Conservation (phyloP, 768 basidiomycete species). For the Kwoniella dejecticola region DNA sequence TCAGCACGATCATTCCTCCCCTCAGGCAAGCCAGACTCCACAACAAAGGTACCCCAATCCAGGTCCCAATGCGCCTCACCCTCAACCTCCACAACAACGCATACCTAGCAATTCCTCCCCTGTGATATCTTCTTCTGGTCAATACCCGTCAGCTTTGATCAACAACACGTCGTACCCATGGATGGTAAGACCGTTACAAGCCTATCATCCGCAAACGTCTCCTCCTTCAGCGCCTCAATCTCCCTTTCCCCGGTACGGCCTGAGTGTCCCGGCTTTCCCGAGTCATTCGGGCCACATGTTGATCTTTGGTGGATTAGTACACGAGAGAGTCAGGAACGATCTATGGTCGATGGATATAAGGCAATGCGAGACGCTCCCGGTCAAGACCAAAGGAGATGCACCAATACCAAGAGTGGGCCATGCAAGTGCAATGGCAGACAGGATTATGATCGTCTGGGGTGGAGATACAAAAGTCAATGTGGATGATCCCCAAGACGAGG, state of each 20-base stretch:
- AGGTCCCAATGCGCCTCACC: slow-evolving; percentile 5
- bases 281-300: slow-evolving; percentile 75
- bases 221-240: slow-evolving; percentile 63
- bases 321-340: slow-evolving; percentile 86
- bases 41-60: slow-evolving; percentile 6
- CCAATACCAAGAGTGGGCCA: slow-evolving; percentile 94
- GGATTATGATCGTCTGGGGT: slow-evolving; percentile 95
- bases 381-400: slow-evolving; percentile 85
- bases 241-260: slow-evolving; percentile 95
- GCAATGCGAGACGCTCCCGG: slow-evolving; percentile 73
- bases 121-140: neutral
- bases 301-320: slow-evolving; percentile 94
- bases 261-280: slow-evolving; percentile 71
- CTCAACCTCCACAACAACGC: slow-evolving; percentile 11
- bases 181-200: slow-evolving; percentile 39
- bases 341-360: slow-evolving; percentile 84
- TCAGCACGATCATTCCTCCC: slow-evolving; percentile 1
- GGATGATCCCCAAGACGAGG: slow-evolving; percentile 83
- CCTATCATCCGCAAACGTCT: slow-evolving; percentile 25
- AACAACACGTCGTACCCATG: slow-evolving; percentile 43
- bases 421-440: slow-evolving; percentile 91
- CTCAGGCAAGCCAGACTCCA: slow-evolving; percentile 1
- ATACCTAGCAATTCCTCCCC: slow-evolving; percentile 16
- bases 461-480: slow-evolving; percentile 83
- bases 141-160: slow-evolving; percentile 12